Evolutionary conservation across 192 early-diverging fungal genomes (phyloP).

Genomic region (Pecoramyces ruminantium): DNA sequence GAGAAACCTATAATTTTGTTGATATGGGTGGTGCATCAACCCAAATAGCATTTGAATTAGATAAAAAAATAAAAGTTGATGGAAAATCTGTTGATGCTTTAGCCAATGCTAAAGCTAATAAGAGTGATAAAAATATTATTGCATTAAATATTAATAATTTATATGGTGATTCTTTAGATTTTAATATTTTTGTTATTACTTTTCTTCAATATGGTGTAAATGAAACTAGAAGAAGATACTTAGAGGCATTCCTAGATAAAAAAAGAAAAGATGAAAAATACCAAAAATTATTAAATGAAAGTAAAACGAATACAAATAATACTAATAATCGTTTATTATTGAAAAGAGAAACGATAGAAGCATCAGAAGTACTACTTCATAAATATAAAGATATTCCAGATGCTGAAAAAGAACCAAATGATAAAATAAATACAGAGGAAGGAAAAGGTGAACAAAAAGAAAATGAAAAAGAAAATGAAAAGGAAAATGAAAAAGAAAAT

Average conservation of each 20-base stretch:
- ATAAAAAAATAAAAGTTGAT: not conserved
- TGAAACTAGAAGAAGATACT: constrained; percentile 71
- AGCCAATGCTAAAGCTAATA: not conserved
- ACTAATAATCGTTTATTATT: too few relatives aligned
- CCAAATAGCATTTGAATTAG: constrained; percentile 76
- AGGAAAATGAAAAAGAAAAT: too few relatives aligned
- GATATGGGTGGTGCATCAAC: constrained; percentile 94
- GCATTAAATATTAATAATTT: constrained; percentile 35
- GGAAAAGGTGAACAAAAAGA: too few relatives aligned
- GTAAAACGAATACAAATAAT: too few relatives aligned
- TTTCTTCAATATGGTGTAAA: constrained; percentile 93
- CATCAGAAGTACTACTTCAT: too few relatives aligned
- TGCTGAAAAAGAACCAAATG: too few relatives aligned
- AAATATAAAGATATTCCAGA: too few relatives aligned
- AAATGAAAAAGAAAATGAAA: too few relatives aligned
- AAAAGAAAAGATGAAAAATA: not conserved
- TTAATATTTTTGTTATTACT: constrained; percentile 73
- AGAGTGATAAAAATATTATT: constrained; percentile 51
- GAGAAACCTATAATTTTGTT: constrained; percentile 24
- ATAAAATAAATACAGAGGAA: too few relatives aligned
- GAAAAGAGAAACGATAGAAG: too few relatives aligned
- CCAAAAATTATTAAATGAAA: not conserved
- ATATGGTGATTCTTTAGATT: constrained; percentile 37
- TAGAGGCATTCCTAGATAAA: not conserved
- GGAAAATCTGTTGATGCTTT: not conserved